Percentiles rank a stretch among this genome's conserved stretches.
Conservation (phyloP, 495 filamentous ascomycete genomes). For the Articulospora tetracladia region DNA sequence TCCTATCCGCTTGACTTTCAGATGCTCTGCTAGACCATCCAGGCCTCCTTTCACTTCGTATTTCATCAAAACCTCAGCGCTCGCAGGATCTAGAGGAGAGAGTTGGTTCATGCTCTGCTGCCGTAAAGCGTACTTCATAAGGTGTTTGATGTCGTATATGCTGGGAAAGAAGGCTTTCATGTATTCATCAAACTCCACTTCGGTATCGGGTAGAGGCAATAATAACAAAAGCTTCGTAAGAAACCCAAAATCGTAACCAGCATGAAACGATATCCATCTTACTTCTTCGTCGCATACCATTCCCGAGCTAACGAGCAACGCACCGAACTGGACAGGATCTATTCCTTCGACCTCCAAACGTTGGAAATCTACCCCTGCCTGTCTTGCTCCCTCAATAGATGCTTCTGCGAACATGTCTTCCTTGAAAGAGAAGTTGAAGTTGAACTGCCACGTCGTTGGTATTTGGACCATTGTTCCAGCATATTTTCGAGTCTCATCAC, state of each 20-base stretch:
- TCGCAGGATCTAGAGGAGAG: slow-evolving; percentile 58
- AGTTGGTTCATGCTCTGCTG: slow-evolving; percentile 63
- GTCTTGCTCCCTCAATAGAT: slow-evolving; percentile 82
- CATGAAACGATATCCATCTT: slow-evolving; percentile 95
- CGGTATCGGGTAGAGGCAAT: slow-evolving; percentile 76
- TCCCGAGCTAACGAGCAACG: slow-evolving; percentile 85
- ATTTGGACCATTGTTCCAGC: slow-evolving; percentile 57
- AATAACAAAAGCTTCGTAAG: slow-evolving; percentile 87
- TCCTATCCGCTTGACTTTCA: slow-evolving; percentile 83
- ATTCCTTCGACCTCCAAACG: slow-evolving; percentile 86
- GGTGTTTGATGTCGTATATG: slow-evolving; percentile 93
- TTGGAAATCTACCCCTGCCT: slow-evolving; percentile 83
- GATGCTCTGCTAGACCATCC: slow-evolving; percentile 88
- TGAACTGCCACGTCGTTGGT: slow-evolving; percentile 97
- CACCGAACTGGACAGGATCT: slow-evolving; percentile 81
- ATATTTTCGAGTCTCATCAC: slow-evolving; percentile 32
- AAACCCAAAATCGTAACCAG: slow-evolving; percentile 98
- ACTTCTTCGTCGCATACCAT: slow-evolving; percentile 85
- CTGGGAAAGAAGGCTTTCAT: slow-evolving; percentile 89
- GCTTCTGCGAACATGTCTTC: slow-evolving; percentile 95
- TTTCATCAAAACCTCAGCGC: slow-evolving; percentile 65
- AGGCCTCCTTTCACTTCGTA: slow-evolving; percentile 84
- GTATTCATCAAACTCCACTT: slow-evolving; percentile 77
- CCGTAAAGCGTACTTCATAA: slow-evolving; percentile 71
- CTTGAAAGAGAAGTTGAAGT: slow-evolving; percentile 92